A percentile compares a stretch with the other conserved stretches of the same genome.
These are phyloP conservation scores for Tricholoma flavovirens DNA, from an alignment of 768 basidiomycete genomes.

Conservation along the genomic window DNA sequence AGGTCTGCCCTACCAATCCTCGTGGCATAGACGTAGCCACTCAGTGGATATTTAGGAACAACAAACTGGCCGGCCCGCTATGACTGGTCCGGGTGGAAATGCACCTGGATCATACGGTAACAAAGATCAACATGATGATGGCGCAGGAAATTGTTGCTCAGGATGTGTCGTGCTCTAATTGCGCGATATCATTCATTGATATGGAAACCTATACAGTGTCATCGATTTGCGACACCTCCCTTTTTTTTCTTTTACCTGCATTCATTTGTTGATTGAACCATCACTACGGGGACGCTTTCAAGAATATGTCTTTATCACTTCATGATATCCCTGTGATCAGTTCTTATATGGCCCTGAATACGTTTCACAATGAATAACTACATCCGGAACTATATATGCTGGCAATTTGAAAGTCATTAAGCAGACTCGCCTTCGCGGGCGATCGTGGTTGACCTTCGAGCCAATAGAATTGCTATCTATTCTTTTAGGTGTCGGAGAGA, in stretches of 20 bases:
- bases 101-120: conserved; percentile 45
- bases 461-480: no score
- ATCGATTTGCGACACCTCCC: conserved; percentile 3
- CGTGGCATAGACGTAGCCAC: not conserved
- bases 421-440: no score
- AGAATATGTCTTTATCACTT: conserved; percentile 2
- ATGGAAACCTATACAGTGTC: not conserved
- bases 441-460: no score
- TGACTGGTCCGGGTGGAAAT: conserved; percentile 37
- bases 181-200: not conserved
- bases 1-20: conserved; percentile 40
- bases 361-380: no score
- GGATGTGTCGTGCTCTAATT: conserved; percentile 59
- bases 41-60: conserved; percentile 47
- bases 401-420: no score
- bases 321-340: not conserved
- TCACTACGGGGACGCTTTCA: not conserved
- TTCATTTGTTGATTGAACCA: not conserved
- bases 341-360: no score
- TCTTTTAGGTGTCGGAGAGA: no score
- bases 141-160: conserved; percentile 56
- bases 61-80: conserved; percentile 67
- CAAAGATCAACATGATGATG: conserved; percentile 47
- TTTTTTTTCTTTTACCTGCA: conserved; percentile 9
- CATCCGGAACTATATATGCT: no score